Evolutionary conservation across 2,329 filamentous ascomycete genomes (phyloP).

Genomic region (Diaporthe velutina): DNA sequence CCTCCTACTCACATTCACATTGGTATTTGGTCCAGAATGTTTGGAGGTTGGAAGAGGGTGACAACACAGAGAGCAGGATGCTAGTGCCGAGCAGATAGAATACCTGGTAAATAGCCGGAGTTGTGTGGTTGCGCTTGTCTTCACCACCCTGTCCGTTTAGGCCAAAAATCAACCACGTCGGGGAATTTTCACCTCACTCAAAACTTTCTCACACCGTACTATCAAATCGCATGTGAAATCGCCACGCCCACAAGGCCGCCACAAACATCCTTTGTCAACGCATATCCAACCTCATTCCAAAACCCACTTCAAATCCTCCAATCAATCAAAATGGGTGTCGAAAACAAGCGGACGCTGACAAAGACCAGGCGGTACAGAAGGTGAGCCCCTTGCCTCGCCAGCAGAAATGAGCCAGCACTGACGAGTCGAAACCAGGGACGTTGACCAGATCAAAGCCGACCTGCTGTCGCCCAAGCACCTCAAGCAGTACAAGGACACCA

Average conservation of each 20-base stretch:
- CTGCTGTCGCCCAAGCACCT: slow-evolving; percentile 84
- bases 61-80: background rate
- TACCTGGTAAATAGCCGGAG: background rate
- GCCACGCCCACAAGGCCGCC: slow-evolving; percentile 15
- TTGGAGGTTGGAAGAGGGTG: background rate
- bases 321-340: slow-evolving; percentile 72
- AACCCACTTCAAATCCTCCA: background rate
- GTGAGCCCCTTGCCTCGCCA: slow-evolving; percentile 60
- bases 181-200: slow-evolving; percentile 14
- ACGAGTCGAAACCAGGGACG: slow-evolving; percentile 70
- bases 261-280: background rate
- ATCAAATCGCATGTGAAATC: slow-evolving; percentile 36
- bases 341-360: slow-evolving; percentile 74
- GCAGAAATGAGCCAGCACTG: slow-evolving; percentile 32
- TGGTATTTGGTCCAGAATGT: background rate
- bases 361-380: slow-evolving; percentile 81
- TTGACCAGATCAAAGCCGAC: slow-evolving; percentile 93
- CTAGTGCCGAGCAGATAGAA: background rate
- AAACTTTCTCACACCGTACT: slow-evolving; percentile 35
- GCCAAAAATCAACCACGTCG: background rate
- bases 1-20: background rate
- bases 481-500: slow-evolving; percentile 80
- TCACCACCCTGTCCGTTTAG: slow-evolving; percentile 19
- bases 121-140: background rate
- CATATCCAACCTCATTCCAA: background rate